These are phyloP conservation scores for Aulographum hederae DNA, from an alignment of 2,329 filamentous ascomycete genomes.

Conservation along the genomic window DNA sequence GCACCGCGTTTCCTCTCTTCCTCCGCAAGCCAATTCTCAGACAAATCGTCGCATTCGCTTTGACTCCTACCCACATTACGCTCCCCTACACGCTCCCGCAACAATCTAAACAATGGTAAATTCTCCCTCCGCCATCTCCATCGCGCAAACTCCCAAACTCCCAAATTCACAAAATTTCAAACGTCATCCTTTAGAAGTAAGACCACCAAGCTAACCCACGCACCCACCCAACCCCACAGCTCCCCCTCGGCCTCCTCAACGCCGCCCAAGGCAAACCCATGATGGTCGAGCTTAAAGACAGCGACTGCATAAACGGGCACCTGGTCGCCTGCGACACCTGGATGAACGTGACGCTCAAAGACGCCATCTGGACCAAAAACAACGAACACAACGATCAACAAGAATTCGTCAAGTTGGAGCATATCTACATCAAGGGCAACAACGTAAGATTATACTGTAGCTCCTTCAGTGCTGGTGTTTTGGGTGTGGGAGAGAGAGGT, in stretches of 20 bases:
- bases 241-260: constrained; percentile 65
- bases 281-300: constrained; percentile 93
- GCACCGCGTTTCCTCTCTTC: too few relatives aligned
- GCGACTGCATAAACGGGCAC: constrained; percentile 92
- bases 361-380: constrained; percentile 93
- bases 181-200: constrained; percentile 1
- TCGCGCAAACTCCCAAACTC: too few relatives aligned
- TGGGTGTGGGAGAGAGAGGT: neutral
- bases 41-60: too few relatives aligned
- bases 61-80: too few relatives aligned
- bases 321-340: constrained; percentile 95
- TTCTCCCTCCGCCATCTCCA: too few relatives aligned
- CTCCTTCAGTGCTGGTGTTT: neutral
- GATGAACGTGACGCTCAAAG: constrained; percentile 97
- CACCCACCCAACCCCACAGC: constrained; percentile 14
- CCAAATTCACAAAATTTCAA: too few relatives aligned
- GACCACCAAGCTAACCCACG: constrained; percentile 5
- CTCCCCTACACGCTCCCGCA: too few relatives aligned
- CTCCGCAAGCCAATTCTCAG: too few relatives aligned
- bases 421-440: constrained; percentile 93
- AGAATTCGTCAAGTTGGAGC: constrained; percentile 80
- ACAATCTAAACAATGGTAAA: too few relatives aligned
- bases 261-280: constrained; percentile 95
- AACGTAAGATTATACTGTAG: constrained; percentile 65
- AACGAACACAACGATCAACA: too few relatives aligned